Percentiles rank a stretch among this genome's conserved stretches.
These are phyloP conservation scores for Arctium lappa DNA, from an alignment of 129 eudicot species.

Conservation along the genomic window DNA sequence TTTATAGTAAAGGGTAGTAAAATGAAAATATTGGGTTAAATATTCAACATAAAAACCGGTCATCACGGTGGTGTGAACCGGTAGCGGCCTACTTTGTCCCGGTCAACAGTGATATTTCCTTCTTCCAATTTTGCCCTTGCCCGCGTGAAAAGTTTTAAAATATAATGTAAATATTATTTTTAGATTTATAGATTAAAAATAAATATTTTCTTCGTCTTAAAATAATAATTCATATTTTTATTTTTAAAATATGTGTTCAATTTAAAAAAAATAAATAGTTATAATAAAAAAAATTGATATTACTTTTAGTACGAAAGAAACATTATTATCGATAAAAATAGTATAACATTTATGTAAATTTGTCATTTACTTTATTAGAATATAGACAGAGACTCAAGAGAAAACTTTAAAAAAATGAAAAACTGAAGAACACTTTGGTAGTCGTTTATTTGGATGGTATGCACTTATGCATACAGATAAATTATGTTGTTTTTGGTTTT, in stretches of 20 bases:
- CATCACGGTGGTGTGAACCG: conserved; percentile 6
- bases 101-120: background rate
- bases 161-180: background rate
- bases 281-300: too few species aligned
- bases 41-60: background rate
- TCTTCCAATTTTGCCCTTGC: background rate
- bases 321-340: too few species aligned
- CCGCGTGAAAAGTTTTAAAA: background rate
- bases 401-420: too few species aligned
- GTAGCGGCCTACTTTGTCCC: background rate
- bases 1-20: background rate
- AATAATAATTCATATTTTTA: too few species aligned
- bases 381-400: too few species aligned
- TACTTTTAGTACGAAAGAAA: too few species aligned
- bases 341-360: background rate
- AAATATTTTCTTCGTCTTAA: too few species aligned
- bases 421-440: too few species aligned
- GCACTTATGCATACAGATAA: too few species aligned
- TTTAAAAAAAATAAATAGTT: too few species aligned
- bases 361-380: background rate
- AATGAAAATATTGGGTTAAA: background rate
- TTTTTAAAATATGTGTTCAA: background rate
- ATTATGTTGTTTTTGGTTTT: too few species aligned
- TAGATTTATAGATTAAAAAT: background rate
- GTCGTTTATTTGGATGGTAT: too few species aligned